These are phyloP conservation scores for Clonostachys rosea DNA, from an alignment of 2,329 filamentous ascomycete species.

Conservation along the genomic window DNA sequence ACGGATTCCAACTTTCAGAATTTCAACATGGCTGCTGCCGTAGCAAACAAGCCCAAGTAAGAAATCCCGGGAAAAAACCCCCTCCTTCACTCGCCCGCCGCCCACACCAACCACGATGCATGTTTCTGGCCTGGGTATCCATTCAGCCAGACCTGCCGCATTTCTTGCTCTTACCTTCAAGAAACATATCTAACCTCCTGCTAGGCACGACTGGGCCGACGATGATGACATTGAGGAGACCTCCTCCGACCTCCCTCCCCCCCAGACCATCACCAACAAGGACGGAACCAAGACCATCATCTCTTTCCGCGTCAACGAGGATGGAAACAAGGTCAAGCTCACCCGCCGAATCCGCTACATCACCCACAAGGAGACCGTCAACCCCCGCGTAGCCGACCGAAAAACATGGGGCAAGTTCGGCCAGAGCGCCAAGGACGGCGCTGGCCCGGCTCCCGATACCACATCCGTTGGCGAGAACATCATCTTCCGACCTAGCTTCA, in stretches of 20 bases:
- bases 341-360: constrained; percentile 93
- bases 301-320: constrained; percentile 84
- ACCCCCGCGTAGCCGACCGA: constrained; percentile 93
- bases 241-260: constrained; percentile 66
- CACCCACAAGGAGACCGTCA: constrained; percentile 87
- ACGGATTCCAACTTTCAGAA: too few species aligned
- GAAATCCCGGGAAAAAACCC: constrained; percentile 6
- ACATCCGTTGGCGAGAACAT: constrained; percentile 97
- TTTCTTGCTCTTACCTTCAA: too few species aligned
- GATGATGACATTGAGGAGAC: constrained; percentile 84
- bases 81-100: background rate
- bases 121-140: too few species aligned
- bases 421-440: constrained; percentile 75
- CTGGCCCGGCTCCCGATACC: constrained; percentile 82
- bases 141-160: too few species aligned
- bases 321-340: constrained; percentile 94
- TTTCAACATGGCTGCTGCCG: constrained; percentile 30
- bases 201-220: constrained; percentile 84
- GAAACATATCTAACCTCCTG: too few species aligned
- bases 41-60: constrained; percentile 33
- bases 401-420: constrained; percentile 94
- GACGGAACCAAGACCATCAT: constrained; percentile 97
- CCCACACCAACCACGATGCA: background rate
- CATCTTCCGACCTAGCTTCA: constrained; percentile 86
- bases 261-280: constrained; percentile 92